A percentile compares a stretch with the other conserved stretches of the same genome.
These are phyloP conservation scores for Dendrocalamus latiflorus DNA, from an alignment of 202 grass and related monocot species.

Conservation along the genomic window DNA sequence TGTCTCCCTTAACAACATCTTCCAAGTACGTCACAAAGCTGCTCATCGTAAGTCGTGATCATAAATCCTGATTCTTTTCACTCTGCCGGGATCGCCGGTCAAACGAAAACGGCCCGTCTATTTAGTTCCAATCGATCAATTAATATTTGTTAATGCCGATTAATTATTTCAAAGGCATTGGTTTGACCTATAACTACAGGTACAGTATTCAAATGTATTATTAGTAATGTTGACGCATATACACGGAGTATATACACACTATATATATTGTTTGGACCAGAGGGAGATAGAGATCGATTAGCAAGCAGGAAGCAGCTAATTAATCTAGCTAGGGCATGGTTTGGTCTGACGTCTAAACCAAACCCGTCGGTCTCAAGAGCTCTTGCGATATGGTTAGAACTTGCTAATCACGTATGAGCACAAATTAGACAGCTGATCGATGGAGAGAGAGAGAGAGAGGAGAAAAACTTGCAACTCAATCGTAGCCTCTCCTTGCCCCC, in stretches of 20 bases:
- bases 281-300: not conserved
- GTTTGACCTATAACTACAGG: not conserved
- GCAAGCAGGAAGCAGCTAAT: not conserved
- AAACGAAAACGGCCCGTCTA: not conserved
- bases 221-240: too few species aligned
- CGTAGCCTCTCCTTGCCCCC: conserved; percentile 17
- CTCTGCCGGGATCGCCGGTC: not conserved
- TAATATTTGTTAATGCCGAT: not conserved
- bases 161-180: not conserved
- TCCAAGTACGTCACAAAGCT: not conserved
- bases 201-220: not conserved
- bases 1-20: not conserved
- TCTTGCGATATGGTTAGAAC: conserved; percentile 35
- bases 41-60: not conserved
- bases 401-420: conserved; percentile 42
- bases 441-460: too few species aligned
- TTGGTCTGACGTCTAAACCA: conserved; percentile 44
- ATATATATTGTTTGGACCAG: too few species aligned
- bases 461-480: not conserved
- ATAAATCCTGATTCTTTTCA: too few species aligned
- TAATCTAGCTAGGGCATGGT: not conserved
- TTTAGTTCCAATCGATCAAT: not conserved
- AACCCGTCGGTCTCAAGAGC: conserved; percentile 16
- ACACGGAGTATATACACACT: too few species aligned
- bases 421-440: not conserved